Conservation (phyloP, 805 yeast genomes). For the Ascoidea rubescens region DNA sequence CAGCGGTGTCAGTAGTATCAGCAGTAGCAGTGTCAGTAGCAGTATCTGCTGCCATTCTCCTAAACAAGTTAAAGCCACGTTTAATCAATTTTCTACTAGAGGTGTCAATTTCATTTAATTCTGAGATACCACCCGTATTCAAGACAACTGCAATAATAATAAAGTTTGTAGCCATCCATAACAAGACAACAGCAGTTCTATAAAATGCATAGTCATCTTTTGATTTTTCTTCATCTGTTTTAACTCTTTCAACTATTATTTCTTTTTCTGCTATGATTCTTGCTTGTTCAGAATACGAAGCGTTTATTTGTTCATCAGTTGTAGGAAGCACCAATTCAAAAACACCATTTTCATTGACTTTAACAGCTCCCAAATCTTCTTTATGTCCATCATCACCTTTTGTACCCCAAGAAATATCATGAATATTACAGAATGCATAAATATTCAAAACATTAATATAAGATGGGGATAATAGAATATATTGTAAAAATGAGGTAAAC, state of each 20-base stretch:
- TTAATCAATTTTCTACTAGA: neutral
- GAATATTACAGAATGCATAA: constrained; percentile 59
- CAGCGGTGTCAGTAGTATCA: neutral
- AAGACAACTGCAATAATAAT: constrained; percentile 75
- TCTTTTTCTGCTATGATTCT: constrained; percentile 28
- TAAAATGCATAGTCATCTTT: constrained; percentile 61
- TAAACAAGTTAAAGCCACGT: neutral
- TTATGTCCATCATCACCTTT: constrained; percentile 49
- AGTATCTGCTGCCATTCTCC: neutral
- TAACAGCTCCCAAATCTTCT: constrained; percentile 39
- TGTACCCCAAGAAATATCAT: constrained; percentile 67
- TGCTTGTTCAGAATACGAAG: constrained; percentile 27
- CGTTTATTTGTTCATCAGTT: constrained; percentile 37
- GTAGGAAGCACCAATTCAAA: constrained; percentile 40
- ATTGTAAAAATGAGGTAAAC: constrained; percentile 39
- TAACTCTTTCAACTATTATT: constrained; percentile 35
- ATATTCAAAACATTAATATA: constrained; percentile 45
- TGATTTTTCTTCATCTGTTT: constrained; percentile 12
- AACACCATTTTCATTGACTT: constrained; percentile 35
- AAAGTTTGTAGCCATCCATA: constrained; percentile 83
- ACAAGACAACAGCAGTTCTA: constrained; percentile 76
- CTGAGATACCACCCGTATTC: constrained; percentile 59
- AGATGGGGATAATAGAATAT: constrained; percentile 36
- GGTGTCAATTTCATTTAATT: constrained; percentile 13
- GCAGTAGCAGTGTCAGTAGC: neutral